Percentiles rank a stretch among this genome's conserved stretches.
Evolutionary conservation across 306 rosid species (phyloP).

Genomic region (Cicer chorassanicum): DNA sequence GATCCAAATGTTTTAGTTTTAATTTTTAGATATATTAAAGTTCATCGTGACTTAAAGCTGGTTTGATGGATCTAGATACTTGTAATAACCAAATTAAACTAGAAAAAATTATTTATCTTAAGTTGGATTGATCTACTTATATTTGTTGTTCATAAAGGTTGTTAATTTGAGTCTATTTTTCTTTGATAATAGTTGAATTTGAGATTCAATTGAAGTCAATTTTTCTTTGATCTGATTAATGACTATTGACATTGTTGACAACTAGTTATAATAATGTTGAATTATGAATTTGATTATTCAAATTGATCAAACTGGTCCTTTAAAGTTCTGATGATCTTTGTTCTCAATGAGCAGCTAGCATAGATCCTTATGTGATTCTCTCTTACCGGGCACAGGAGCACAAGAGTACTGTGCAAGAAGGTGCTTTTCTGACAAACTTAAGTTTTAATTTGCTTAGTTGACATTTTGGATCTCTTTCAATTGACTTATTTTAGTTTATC

Average conservation of each 20-base stretch:
- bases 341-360: conserved; percentile 43
- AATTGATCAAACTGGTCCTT: conserved; percentile 2
- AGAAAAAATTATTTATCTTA: conserved; percentile 17
- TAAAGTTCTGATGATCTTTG: conserved; percentile 19
- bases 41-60: conserved; percentile 6
- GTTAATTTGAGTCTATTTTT: conserved; percentile 32
- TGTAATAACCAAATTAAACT: background rate
- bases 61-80: conserved; percentile 7
- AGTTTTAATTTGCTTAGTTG: background rate
- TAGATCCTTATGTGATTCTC: conserved; percentile 58
- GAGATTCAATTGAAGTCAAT: background rate
- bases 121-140: conserved; percentile 19
- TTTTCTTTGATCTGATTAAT: conserved; percentile 26
- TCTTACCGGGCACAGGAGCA: conserved; percentile 49
- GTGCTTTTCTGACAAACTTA: conserved; percentile 31
- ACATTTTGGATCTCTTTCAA: background rate
- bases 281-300: background rate
- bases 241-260: too few species aligned
- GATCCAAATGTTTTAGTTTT: conserved; percentile 27
- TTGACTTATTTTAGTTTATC: too few species aligned
- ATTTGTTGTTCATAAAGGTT: conserved; percentile 10
- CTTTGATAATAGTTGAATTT: background rate
- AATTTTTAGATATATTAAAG: background rate
- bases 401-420: conserved; percentile 52
- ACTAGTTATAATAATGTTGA: background rate